Evolutionary conservation across 805 yeast species (phyloP), one percentile per base, ranked within the genome.

Genomic region (Zygoascus flipseniorum): DNA sequence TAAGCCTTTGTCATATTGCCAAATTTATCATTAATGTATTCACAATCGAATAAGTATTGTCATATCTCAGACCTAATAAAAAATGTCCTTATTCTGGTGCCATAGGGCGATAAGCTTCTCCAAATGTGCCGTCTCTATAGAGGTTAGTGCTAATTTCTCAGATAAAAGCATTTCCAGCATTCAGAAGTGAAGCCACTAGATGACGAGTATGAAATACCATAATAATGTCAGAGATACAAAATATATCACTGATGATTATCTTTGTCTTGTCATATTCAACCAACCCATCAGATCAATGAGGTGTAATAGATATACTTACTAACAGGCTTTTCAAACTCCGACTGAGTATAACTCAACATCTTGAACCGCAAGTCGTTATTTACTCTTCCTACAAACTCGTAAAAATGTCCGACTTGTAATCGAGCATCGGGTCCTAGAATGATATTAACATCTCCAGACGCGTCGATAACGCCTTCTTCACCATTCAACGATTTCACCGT

Each of bases 351-450:
- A 35, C 31, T 32, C 45, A 59, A 50, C 37, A 62, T 61, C 53
- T 58, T 58, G 9, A 71, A 37, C 18, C 64, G 53, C 31, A 56
- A 41, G 52, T 68, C 73, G 28, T 58, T 60, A 16, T 62, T 50
- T 9, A 68, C 72, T 31, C 61, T 58, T 14, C 72, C 74, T 19
- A 68, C 60, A 28, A 71, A 42, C 52, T 69, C 72, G 59, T 67
- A 71, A 42, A 56, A 65, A 8, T 58, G 58, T 18, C 69, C 72
- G 18, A 56, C 63, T 26, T 44, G 57, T 19, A 60, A 50, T 31
- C 55, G 55, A 13, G 56, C 39, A 43, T 49, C 48, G 9, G 54
- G 52, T 13, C 58, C 59, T 20, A 58, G 49, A 43, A 54, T 56
- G 10, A 67, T 69, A 9, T 57, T 58, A 50, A 70, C 58, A 6